phyloP scores from a whole-genome alignment of 805 yeast genomes.

The Yarrowia divulgata region DNA sequence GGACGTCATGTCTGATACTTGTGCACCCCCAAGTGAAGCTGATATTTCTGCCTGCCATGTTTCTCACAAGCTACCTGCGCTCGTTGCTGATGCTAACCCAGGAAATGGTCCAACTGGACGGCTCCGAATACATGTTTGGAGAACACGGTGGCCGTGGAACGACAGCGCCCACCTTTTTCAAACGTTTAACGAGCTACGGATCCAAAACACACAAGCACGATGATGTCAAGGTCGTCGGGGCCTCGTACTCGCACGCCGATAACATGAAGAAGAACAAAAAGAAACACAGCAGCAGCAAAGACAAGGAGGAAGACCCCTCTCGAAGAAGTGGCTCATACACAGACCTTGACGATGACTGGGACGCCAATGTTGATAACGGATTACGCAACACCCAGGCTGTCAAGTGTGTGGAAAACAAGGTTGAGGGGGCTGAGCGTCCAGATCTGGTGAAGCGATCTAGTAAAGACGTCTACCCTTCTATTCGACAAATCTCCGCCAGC shows the following conservation, averaged over 20 bases:
- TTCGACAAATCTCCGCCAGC: conserved; percentile 29
- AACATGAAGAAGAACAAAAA: conserved; percentile 25
- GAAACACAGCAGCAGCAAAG: conserved; percentile 25
- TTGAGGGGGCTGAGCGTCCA: conserved; percentile 26
- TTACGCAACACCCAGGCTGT: conserved; percentile 41
- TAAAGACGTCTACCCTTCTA: conserved; percentile 14
- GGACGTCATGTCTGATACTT: background rate
- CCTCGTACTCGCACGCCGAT: conserved; percentile 20
- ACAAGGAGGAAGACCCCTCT: conserved; percentile 26
- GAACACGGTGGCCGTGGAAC: conserved; percentile 75
- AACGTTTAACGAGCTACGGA: conserved; percentile 49
- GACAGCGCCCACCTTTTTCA: conserved; percentile 60
- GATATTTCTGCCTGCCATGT: too few relatives aligned
- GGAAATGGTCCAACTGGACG: conserved; percentile 55
- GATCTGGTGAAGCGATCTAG: conserved; percentile 14
- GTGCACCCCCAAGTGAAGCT: too few relatives aligned
- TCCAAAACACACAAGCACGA: conserved; percentile 36
- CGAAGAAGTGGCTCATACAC: conserved; percentile 53
- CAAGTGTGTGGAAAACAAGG: conserved; percentile 43
- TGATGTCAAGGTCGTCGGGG: conserved; percentile 34
- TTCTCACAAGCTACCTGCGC: background rate
- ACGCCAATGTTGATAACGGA: conserved; percentile 66
- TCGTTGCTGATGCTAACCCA: conserved; percentile 40
- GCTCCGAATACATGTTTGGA: conserved; percentile 66
- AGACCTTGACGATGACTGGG: conserved; percentile 93